Conservation (phyloP, 106 monocot species). For the Dioscorea alata region DNA sequence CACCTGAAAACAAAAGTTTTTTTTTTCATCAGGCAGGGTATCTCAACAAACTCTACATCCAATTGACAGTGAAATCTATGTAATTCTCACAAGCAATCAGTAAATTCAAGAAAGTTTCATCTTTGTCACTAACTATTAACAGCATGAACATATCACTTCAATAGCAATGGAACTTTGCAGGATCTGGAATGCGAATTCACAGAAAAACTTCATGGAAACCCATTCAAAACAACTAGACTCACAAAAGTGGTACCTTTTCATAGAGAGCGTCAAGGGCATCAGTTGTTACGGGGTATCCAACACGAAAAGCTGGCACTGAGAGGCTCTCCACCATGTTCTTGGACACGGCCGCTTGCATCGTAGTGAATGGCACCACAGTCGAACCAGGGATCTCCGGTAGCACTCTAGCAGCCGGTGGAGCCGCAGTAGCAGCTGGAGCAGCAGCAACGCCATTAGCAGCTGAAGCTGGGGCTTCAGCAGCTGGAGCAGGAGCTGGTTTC, state of each 20-base stretch:
- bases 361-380: conserved; percentile 68
- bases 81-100: no score
- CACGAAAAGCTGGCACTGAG: conserved; percentile 82
- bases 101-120: no score
- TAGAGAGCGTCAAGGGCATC: conserved; percentile 78
- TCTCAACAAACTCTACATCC: no score
- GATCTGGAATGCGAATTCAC: no score
- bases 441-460: conserved; percentile 3
- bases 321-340: conserved; percentile 98
- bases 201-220: no score
- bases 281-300: conserved; percentile 76
- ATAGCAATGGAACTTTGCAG: no score
- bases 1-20: conserved; percentile 35
- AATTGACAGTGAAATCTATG: no score
- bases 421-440: conserved; percentile 6
- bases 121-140: no score
- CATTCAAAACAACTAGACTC: not conserved
- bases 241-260: conserved; percentile 53
- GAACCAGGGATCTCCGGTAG: conserved; percentile 48
- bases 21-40: no score
- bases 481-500: conserved; percentile 8
- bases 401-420: conserved; percentile 4
- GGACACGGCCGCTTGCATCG: conserved; percentile 83
- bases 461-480: no score
- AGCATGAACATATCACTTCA: no score